Evolutionary conservation across 2,329 filamentous ascomycete species (phyloP).

Genomic region (Penicillium sp.): DNA sequence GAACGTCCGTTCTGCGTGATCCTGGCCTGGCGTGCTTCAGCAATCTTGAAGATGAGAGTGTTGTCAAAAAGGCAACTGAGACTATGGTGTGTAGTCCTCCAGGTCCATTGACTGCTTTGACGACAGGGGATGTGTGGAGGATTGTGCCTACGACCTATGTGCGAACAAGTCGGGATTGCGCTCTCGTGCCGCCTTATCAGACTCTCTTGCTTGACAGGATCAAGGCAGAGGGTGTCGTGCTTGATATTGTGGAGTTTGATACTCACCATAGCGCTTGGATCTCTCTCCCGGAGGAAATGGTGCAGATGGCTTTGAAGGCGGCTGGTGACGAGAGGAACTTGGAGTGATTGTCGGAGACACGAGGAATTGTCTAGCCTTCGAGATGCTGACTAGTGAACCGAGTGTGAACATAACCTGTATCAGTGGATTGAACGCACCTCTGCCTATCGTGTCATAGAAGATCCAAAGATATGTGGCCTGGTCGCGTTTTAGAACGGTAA

Average conservation of each 20-base stretch:
- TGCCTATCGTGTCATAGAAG: no score
- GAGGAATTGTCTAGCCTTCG: no score
- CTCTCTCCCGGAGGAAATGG: constrained; percentile 14
- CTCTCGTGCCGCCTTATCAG: constrained; percentile 9
- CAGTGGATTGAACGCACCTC: no score
- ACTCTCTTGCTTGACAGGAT: constrained; percentile 17
- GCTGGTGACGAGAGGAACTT: constrained; percentile 15
- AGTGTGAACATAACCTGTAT: no score
- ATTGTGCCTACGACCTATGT: constrained; percentile 18
- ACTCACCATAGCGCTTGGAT: constrained; percentile 20
- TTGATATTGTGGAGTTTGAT: constrained; percentile 15
- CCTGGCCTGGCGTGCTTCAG: neutral
- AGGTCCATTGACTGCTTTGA: neutral
- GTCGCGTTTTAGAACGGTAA: neutral
- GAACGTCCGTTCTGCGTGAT: neutral
- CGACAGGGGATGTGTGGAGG: constrained; percentile 12
- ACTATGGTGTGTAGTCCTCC: neutral
- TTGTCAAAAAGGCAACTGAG: neutral
- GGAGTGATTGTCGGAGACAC: neutral
- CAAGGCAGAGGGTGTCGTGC: constrained; percentile 1
- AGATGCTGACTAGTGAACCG: no score
- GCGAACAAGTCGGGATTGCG: constrained; percentile 12
- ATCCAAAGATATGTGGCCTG: neutral
- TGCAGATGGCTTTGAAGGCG: constrained; percentile 10
- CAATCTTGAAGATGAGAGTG: neutral